Evolutionary conservation across 352 stramenopile genomes (phyloP), one percentile per base, ranked within the genome.

Genomic region (Globisporangium polare): DNA sequence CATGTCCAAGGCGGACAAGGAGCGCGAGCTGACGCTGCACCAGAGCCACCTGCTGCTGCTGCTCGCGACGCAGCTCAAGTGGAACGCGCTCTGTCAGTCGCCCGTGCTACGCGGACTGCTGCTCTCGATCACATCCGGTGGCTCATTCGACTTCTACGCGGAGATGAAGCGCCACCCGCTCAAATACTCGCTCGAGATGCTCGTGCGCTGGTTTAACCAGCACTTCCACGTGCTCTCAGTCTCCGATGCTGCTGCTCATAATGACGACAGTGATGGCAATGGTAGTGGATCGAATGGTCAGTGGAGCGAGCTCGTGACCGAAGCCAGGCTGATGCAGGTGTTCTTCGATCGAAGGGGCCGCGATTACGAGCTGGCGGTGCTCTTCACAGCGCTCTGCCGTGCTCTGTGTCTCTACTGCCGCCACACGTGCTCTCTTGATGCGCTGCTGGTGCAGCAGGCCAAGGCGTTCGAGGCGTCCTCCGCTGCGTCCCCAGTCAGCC

Each of bases 11-110:
- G 63, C 72, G 18, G 82, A 94, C 57, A 92, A 90, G 54, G 55
- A 72, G 56, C 73, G 76, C 57, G 78, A 89, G 61, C 66, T 81
- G 39, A 71, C 73, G 31, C 68, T 91, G 31, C 81, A 92, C 65
- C 74, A 92, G 63, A 77, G 69, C 37, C 86, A 94, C 60, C 58
- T 94, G 54, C 65, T 94, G 49, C 55, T 91, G 57, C 66, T 88
- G 13, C 33, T 94, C 43, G 71, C 75, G 15, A 70, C 61, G 31
- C 76, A 81, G 29, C 58, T 78, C 45, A 72, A 85, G 33, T 78
- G 80, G 69, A 82, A 78, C 27, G 39, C 53, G 50, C 46, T 88
- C 12, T 77, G 66, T 42, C 65, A 69, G 49, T 80, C 74, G 5
- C 57, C 69, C 20, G 49, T 90, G 50, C 58, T 92, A 18, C 73